These are phyloP conservation scores for Tolypocladium endophyticum DNA, from an alignment of 2,329 filamentous ascomycete species.

Conservation along the genomic window DNA sequence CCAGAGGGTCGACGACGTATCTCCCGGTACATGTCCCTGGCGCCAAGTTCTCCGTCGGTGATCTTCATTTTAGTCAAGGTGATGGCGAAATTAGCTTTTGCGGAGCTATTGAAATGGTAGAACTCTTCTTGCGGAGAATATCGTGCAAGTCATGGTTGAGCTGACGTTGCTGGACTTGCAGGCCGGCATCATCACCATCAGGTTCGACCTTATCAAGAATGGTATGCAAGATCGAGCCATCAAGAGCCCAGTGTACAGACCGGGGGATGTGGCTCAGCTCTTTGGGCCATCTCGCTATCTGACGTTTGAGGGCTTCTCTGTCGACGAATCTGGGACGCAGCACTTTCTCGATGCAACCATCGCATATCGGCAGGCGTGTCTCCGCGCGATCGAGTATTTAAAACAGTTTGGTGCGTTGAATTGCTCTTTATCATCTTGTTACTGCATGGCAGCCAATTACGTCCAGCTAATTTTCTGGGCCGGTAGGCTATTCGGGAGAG, in stretches of 20 bases:
- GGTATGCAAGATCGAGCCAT: constrained; percentile 65
- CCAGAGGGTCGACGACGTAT: constrained; percentile 70
- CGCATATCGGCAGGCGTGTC: constrained; percentile 72
- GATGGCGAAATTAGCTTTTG: constrained; percentile 88
- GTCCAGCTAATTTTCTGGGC: background rate
- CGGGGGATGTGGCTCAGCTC: constrained; percentile 78
- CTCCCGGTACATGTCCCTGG: constrained; percentile 78
- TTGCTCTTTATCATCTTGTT: background rate
- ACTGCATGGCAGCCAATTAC: background rate
- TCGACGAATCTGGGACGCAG: constrained; percentile 81
- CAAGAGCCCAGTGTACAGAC: constrained; percentile 76
- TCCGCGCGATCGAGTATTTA: constrained; percentile 36
- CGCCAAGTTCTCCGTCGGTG: constrained; percentile 83
- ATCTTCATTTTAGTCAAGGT: constrained; percentile 72
- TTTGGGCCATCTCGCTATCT: constrained; percentile 62
- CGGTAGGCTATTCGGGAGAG: constrained; percentile 53
- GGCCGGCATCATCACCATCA: constrained; percentile 80
- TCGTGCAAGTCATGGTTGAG: background rate
- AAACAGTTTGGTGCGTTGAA: constrained; percentile 18
- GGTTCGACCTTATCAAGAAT: constrained; percentile 77
- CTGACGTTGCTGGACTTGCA: background rate
- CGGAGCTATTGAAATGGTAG: constrained; percentile 76
- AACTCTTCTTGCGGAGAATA: too few species aligned
- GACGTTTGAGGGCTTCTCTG: constrained; percentile 63
- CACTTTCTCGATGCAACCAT: constrained; percentile 81